phyloP scores from a whole-genome alignment of 2,329 filamentous ascomycete genomes.

The Fonsecaea monophora region DNA sequence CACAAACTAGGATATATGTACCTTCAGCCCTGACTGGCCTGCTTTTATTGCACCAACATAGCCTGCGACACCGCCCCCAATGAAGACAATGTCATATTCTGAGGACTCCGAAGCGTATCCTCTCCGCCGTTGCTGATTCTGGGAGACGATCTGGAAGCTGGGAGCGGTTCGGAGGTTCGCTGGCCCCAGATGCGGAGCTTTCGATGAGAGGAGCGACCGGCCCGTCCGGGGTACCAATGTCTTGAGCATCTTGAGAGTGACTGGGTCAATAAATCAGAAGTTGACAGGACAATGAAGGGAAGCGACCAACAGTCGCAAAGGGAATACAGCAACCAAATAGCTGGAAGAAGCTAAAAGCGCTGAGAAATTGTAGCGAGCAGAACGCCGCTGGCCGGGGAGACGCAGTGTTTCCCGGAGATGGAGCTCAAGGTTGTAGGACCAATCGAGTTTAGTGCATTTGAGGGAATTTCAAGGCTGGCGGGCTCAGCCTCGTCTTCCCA shows the following conservation, averaged over 20 bases:
- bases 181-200: slow-evolving; percentile 38
- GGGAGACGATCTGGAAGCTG: slow-evolving; percentile 39
- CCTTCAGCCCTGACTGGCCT: slow-evolving; percentile 95
- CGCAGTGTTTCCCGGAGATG: slow-evolving; percentile 12
- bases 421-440: slow-evolving; percentile 10
- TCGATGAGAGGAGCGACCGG: slow-evolving; percentile 38
- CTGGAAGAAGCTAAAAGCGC: slow-evolving; percentile 22
- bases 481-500: slow-evolving; percentile 7
- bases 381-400: slow-evolving; percentile 12
- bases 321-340: slow-evolving; percentile 23
- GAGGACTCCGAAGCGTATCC: slow-evolving; percentile 59
- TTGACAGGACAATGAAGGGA: slow-evolving; percentile 21
- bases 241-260: slow-evolving; percentile 36
- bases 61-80: slow-evolving; percentile 95
- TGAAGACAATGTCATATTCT: slow-evolving; percentile 96
- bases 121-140: slow-evolving; percentile 34
- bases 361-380: slow-evolving; percentile 26
- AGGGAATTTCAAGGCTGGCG: slow-evolving; percentile 12
- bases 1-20: slow-evolving; percentile 52
- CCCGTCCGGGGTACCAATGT: slow-evolving; percentile 34
- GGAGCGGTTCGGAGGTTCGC: slow-evolving; percentile 39
- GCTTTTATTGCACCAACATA: slow-evolving; percentile 99
- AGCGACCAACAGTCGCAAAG: slow-evolving; percentile 32
- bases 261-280: not conserved
- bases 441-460: slow-evolving; percentile 20